Conservation (phyloP, 768 basidiomycete genomes). For the Pleurotus ostreatus region DNA sequence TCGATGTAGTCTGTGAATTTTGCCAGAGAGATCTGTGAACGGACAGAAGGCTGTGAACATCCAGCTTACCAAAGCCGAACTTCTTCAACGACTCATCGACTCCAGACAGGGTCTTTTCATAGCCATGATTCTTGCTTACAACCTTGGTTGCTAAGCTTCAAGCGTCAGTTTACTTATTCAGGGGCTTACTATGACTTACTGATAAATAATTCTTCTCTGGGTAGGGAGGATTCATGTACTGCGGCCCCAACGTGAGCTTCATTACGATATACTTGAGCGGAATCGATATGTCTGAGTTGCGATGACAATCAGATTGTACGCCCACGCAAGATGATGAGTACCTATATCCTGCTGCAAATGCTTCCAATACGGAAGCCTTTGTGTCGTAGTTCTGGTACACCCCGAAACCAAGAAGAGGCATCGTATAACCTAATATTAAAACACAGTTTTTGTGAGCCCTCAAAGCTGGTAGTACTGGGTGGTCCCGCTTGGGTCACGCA, state of each 20-base stretch:
- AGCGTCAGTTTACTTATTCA: too few species aligned
- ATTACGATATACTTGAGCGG: slow-evolving; percentile 67
- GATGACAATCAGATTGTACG: background rate
- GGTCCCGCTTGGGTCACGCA: slow-evolving; percentile 1
- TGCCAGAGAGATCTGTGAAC: background rate
- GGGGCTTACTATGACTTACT: slow-evolving; percentile 38
- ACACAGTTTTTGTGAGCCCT: background rate
- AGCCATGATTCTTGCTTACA: slow-evolving; percentile 52
- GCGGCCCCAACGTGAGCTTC: slow-evolving; percentile 61
- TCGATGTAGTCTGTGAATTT: slow-evolving; percentile 49
- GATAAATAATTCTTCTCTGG: slow-evolving; percentile 63
- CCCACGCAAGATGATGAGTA: slow-evolving; percentile 13
- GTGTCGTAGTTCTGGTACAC: slow-evolving; percentile 66
- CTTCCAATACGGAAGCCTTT: slow-evolving; percentile 51
- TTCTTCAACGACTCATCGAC: slow-evolving; percentile 58
- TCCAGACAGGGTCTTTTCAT: slow-evolving; percentile 52
- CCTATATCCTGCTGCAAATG: slow-evolving; percentile 66
- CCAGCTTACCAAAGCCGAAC: slow-evolving; percentile 51
- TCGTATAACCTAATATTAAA: slow-evolving; percentile 37
- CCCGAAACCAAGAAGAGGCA: slow-evolving; percentile 68
- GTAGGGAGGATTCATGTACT: slow-evolving; percentile 49
- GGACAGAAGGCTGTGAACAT: background rate
- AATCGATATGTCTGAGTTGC: slow-evolving; percentile 59
- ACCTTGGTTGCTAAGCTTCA: slow-evolving; percentile 59
- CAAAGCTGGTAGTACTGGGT: background rate